Conservation (phyloP, 192 early-diverging fungal genomes). For the Coemansia sp. region DNA sequence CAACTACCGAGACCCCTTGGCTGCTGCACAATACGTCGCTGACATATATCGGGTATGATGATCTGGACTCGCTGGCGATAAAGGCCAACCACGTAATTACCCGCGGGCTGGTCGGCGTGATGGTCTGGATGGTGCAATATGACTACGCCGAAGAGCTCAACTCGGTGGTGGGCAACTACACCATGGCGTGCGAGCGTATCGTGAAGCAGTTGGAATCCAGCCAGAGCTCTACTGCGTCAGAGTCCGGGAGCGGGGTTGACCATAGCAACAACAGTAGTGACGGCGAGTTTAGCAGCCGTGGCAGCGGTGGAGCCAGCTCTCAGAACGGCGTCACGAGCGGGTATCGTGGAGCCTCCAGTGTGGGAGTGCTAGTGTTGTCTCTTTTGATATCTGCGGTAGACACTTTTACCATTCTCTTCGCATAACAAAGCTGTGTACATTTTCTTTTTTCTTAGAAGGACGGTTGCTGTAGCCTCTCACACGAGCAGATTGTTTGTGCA, state of each 20-base stretch:
- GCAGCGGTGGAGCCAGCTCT: neutral
- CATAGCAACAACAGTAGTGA: neutral
- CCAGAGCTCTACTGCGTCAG: neutral
- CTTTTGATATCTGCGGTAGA: neutral
- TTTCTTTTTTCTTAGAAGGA: neutral
- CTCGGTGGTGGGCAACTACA: slow-evolving; percentile 40
- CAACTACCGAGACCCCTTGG: slow-evolving; percentile 68
- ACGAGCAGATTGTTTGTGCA: neutral
- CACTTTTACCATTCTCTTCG: neutral
- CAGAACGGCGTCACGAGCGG: neutral
- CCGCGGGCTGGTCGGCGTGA: slow-evolving; percentile 61
- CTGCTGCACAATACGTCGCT: slow-evolving; percentile 61
- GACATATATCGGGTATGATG: slow-evolving; percentile 72
- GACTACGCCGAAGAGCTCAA: slow-evolving; percentile 62
- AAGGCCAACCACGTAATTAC: slow-evolving; percentile 59
- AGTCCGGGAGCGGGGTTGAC: neutral
- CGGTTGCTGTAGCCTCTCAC: neutral
- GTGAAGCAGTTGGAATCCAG: slow-evolving; percentile 8
- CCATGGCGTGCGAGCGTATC: slow-evolving; percentile 28
- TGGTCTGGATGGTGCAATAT: slow-evolving; percentile 72
- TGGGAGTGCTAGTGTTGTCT: neutral
- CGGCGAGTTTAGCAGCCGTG: neutral
- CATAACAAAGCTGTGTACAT: slow-evolving; percentile 2
- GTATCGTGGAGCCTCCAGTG: neutral
- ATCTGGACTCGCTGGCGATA: slow-evolving; percentile 60